Conservation (phyloP, 208 protist species). For the Spongospora subterranea region DNA sequence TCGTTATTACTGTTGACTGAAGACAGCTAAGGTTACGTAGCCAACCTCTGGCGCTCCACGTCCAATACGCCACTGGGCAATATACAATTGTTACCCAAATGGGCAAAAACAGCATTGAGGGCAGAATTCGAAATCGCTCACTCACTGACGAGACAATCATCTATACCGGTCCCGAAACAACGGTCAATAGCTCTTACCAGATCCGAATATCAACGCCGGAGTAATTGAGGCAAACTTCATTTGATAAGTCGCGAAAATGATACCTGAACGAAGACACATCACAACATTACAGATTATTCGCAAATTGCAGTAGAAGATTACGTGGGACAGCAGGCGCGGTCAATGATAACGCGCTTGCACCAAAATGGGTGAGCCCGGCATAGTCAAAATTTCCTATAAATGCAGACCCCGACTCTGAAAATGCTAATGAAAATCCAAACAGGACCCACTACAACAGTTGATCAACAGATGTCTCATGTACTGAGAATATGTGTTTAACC, state of each 20-base stretch:
- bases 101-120: not conserved
- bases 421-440: slow-evolving; percentile 19
- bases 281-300: not conserved
- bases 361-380: not conserved
- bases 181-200: not conserved
- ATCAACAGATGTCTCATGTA: not conserved
- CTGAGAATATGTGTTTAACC: not conserved
- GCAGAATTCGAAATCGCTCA: slow-evolving; percentile 35
- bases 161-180: not conserved
- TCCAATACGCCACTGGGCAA: slow-evolving; percentile 20
- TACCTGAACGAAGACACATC: not conserved
- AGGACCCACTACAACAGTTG: not conserved
- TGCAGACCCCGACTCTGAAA: not conserved
- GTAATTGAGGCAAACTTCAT: slow-evolving; percentile 42
- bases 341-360: not conserved
- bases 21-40: slow-evolving; percentile 21
- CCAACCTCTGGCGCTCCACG: slow-evolving; percentile 18
- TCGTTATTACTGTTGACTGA: not conserved
- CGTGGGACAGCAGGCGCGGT: slow-evolving; percentile 13
- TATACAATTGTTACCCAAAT: not conserved
- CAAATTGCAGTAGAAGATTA: too few relatives aligned
- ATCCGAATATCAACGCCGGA: slow-evolving; percentile 8
- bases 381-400: slow-evolving; percentile 34
- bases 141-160: not conserved
- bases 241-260: slow-evolving; percentile 13